Base-by-base conservation (phyloP, 768 basidiomycete genomes). In the Rhodotorula babjevae region DNA sequence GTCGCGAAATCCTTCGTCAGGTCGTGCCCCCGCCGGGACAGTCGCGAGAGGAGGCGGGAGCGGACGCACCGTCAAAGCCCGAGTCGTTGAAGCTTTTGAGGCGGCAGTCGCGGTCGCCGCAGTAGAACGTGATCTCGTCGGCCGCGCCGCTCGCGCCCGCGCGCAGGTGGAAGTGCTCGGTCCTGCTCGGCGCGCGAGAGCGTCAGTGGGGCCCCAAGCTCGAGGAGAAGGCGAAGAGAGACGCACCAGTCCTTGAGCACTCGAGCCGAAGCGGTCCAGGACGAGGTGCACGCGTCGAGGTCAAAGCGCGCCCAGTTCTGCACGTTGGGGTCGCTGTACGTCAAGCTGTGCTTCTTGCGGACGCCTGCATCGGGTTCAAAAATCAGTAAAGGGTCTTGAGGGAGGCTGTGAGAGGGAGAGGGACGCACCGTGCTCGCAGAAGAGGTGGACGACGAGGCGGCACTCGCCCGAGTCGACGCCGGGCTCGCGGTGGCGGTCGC, bases 61-160 rank as follows among this genome's bases (percentile, higher is more conserved):
- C 7, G 25, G 50, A 25, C 58, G 44, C 18, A 36, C 46, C 40
- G 25, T 40, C 50, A 16, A 55, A 46, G 27, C 27, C 12, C 8
- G 50, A 52, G 11, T 68, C 69, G 25, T 60, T 63, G 44, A 73
- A 76, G 63, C 65, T 69, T 49, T 68, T 69, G 25, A 76, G 33
- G 23, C 69, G 52, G 27, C 71, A 76, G 12, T 23, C 36, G 36
- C 6, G 1, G 15, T 19, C 15, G 15, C 33, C 40, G 52, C 61
- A 61, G 44, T 72, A 76, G 71, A 76, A 76, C 44, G 75, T 72
- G 61, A 76, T 61, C 62, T 76, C 75, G 59, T 76, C 75, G 9
- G 67, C 67, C 57, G 47, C 49, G 33, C 49, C 44, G 25, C 18
- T 15, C 14, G 42, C 31, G 23, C 65, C 62, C 16, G 52, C 42